These are phyloP conservation scores for Solanum gracilifrons DNA, from an alignment of 257 asterid genomes.

Conservation along the genomic window DNA sequence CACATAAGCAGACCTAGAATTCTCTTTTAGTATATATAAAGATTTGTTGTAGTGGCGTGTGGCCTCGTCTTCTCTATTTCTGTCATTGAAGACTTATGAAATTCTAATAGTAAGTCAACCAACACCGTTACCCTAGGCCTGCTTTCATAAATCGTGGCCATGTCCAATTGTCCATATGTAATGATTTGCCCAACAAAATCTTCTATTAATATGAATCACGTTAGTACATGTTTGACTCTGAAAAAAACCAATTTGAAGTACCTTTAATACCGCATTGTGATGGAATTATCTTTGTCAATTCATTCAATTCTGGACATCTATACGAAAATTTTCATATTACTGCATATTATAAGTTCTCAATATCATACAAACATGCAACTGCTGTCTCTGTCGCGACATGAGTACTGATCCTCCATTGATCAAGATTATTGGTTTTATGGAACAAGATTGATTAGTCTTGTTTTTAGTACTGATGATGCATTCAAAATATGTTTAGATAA, in stretches of 20 bases:
- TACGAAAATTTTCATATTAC: neutral
- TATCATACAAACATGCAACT: neutral
- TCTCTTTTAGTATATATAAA: too few species aligned
- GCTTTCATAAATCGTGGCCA: neutral
- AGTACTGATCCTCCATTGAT: neutral
- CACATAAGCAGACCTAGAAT: too few species aligned
- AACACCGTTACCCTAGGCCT: neutral
- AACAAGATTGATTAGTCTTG: neutral
- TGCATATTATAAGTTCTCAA: neutral
- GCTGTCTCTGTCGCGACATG: neutral
- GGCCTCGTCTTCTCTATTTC: neutral
- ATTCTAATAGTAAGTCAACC: neutral
- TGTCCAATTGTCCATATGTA: too few species aligned
- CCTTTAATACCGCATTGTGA: neutral
- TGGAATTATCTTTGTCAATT: neutral
- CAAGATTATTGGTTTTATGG: neutral
- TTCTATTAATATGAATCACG: neutral
- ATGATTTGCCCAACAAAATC: too few species aligned
- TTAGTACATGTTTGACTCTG: neutral
- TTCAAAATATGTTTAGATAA: neutral
- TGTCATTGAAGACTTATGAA: too few species aligned
- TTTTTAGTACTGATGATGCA: neutral
- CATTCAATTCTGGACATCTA: neutral
- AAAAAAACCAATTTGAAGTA: neutral
- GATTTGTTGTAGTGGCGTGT: too few species aligned